These are phyloP conservation scores for Sugiyamaella lignohabitans DNA, from an alignment of 805 yeast species.

Conservation along the genomic window DNA sequence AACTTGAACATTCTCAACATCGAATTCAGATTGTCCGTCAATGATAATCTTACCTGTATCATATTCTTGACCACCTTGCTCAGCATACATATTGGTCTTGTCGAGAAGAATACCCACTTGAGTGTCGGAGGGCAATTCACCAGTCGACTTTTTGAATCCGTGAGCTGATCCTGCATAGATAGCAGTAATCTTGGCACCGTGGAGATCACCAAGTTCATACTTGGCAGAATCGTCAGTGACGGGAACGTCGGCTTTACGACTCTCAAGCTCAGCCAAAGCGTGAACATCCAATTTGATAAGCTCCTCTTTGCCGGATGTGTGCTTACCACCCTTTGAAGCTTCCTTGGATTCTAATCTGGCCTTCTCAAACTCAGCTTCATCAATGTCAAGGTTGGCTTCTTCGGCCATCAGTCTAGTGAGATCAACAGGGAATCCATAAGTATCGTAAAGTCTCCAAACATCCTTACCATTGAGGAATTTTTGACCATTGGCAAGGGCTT, in stretches of 20 bases:
- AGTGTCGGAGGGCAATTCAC: constrained; percentile 34
- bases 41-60: constrained; percentile 91
- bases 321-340: constrained; percentile 88
- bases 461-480: constrained; percentile 84
- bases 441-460: constrained; percentile 97
- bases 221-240: constrained; percentile 81
- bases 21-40: constrained; percentile 82
- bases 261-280: constrained; percentile 62
- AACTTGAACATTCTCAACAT: constrained; percentile 83
- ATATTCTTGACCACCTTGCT: constrained; percentile 98
- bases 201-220: constrained; percentile 61
- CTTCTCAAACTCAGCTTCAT: constrained; percentile 84
- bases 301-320: constrained; percentile 45
- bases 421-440: constrained; percentile 99
- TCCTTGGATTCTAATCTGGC: constrained; percentile 86
- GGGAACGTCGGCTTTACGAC: constrained; percentile 50
- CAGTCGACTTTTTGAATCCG: constrained; percentile 45
- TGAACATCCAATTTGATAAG: constrained; percentile 86
- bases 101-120: constrained; percentile 80
- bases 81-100: constrained; percentile 93
- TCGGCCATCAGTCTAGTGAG: constrained; percentile 98
- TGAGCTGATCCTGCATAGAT: constrained; percentile 49
- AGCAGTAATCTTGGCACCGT: constrained; percentile 57
- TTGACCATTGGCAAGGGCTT: constrained; percentile 67
- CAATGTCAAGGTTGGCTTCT: constrained; percentile 89